A percentile compares a stretch with the other conserved stretches of the same genome.
Evolutionary conservation across 805 yeast species (phyloP).

Genomic region (Wickerhamiella alocasiicola): DNA sequence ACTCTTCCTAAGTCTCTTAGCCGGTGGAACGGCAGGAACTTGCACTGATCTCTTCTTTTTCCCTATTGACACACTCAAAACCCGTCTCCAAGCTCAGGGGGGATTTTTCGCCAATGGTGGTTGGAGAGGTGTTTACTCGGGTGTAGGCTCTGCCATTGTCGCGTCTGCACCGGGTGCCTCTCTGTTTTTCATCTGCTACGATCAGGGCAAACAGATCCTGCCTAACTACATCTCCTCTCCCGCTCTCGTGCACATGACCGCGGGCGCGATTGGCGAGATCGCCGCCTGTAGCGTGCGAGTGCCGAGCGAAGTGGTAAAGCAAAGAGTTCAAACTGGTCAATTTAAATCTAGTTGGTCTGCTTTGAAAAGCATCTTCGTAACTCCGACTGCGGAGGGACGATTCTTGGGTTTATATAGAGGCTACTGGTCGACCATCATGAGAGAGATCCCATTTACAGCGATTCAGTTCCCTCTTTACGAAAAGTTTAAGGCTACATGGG

Average conservation of each 20-base stretch:
- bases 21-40: constrained; percentile 93
- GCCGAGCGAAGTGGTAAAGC: constrained; percentile 94
- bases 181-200: constrained; percentile 73
- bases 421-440: constrained; percentile 79
- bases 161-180: constrained; percentile 90
- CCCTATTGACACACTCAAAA: constrained; percentile 92
- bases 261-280: constrained; percentile 83
- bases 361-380: constrained; percentile 45
- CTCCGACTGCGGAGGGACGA: constrained; percentile 66
- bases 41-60: constrained; percentile 88
- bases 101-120: constrained; percentile 93
- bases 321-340: constrained; percentile 72
- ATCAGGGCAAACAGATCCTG: constrained; percentile 26
- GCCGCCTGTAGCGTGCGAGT: constrained; percentile 91
- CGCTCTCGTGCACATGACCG: constrained; percentile 59
- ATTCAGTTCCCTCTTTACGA: constrained; percentile 95
- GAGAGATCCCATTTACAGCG: constrained; percentile 94
- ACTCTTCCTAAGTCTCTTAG: constrained; percentile 16
- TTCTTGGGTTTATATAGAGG: constrained; percentile 79
- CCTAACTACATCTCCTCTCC: constrained; percentile 12
- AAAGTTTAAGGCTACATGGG: constrained; percentile 53
- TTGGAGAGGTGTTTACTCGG: constrained; percentile 78
- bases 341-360: constrained; percentile 52
- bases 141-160: constrained; percentile 83
- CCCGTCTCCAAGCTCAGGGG: constrained; percentile 88